Evolutionary conservation across 129 eudicot genomes (phyloP), one percentile per base, ranked within the genome.

Genomic region (Glebionis coronaria): DNA sequence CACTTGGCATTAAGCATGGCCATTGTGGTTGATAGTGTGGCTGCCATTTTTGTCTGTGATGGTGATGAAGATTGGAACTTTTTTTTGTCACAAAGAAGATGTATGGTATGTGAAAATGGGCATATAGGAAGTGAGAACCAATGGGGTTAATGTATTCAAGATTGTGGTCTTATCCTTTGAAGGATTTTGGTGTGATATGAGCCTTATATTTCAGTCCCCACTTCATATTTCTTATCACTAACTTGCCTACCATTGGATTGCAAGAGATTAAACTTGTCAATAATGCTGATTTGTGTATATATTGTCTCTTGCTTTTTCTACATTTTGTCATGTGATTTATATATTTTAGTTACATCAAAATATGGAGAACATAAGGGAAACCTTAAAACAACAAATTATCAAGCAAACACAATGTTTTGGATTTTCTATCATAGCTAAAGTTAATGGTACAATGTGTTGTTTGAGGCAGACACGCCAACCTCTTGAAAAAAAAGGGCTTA

Each of bases 21-120:
- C 88, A 81, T 85, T 75, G 90, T 83, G 68, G 93, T 81, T 38
- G 87, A 75, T n/a, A 86, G 75, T 52, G 97, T 83, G 55, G 94
- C 86, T 65, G 97, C 96, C 92, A 85, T 83, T 73, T 47, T 13
- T 53, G 55, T 63, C 23, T 56, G 50, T 55, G 51, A 65, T 80
- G 58, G 59, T 52, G 64, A 9, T 31, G 62, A 23, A 38, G 75
- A 56, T 55, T 10, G 8, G 2, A 55, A 8, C n/a, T 55, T 55
- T 6, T 0, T 3, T 21, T 3, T 6, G 60, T 20, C 31, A 55
- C 60, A 55, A 3, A 55, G 5, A 18, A 14, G 12, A 20, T 8
- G 11, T 50, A 64, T 49, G 63, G 29, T 11, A 18, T 27, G 44
- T 58, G 63, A 12, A 58, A 60, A 12, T 51, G 69, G 55, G 69